phyloP scores from a whole-genome alignment of 805 yeast genomes.

The Candida namnaoensis region DNA sequence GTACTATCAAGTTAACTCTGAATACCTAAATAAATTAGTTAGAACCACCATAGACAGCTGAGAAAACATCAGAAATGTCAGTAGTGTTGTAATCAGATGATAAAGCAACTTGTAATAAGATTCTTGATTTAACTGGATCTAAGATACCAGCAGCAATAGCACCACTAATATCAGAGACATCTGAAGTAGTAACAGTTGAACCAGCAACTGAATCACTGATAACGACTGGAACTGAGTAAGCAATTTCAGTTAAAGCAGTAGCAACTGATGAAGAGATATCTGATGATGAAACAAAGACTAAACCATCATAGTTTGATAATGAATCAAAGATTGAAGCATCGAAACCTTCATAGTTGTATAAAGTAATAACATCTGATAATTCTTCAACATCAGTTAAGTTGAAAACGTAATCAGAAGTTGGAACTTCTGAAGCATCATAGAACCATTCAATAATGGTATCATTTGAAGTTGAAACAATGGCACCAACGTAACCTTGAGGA shows the following conservation, averaged over 20 bases:
- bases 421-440: constrained; percentile 3
- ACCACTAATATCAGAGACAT: constrained; percentile 8
- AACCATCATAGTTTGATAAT: constrained; percentile 22
- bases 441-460: constrained; percentile 36
- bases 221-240: constrained; percentile 31
- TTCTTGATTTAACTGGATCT: constrained; percentile 42
- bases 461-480: constrained; percentile 25
- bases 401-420: constrained; percentile 2
- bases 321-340: constrained; percentile 26
- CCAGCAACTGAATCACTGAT: constrained; percentile 40
- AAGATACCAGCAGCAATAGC: constrained; percentile 40
- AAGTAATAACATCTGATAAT: constrained; percentile 28
- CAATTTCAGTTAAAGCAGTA: constrained; percentile 21
- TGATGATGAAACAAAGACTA: constrained; percentile 38
- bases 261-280: constrained; percentile 31
- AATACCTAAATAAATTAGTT: too few species aligned
- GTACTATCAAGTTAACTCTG: too few species aligned
- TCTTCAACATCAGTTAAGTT: constrained; percentile 3
- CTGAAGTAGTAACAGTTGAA: constrained; percentile 27
- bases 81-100: constrained; percentile 26
- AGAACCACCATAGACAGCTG: constrained; percentile 43
- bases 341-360: constrained; percentile 38
- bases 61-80: constrained; percentile 36
- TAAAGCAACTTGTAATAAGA: constrained; percentile 40
- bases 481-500: constrained; percentile 44